Evolutionary conservation across 2,329 filamentous ascomycete species (phyloP), one percentile per base, ranked within the genome.

Genomic region (Chaetomiaceae sp.): DNA sequence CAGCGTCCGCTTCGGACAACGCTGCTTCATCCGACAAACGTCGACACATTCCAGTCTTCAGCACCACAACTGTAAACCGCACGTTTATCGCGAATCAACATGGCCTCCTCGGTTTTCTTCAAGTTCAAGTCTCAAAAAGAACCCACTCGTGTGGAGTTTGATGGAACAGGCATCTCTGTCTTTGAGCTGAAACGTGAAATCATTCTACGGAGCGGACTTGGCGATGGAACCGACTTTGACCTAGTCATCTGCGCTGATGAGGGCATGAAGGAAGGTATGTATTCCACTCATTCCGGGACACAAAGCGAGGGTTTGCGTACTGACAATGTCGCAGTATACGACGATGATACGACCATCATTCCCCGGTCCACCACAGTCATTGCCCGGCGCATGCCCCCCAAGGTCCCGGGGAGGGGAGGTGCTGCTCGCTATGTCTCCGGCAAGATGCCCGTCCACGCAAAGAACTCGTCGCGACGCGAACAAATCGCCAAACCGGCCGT

Each of bases 101-200:
- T 96, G 91, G 84, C 90, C 69, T 96, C 94, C 53, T 97, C 91
- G 62, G 94, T 99, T 68, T 97, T 96, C 75, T 99, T 96, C 88
- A 96, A 96, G 76, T 99, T 99, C 85, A 97, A 96, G 76, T 97
- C 92, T 64, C 90, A 95, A 69, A 96, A 90, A 76, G 94, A 97
- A 69, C 89, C 90, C 56, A 90, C 90, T 53, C 85, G 91, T 67
- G 90, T 99, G 65, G 89, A 91, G 67, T 97, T 99, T 71, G 92
- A 99, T 73, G 94, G 94, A 68, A 96, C 92, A 65, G 90, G 90
- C 72, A 95, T 97, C 68, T 96, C 92, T 57, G 94, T 97, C 59
- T 99, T 97, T 74, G 95, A 99, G 69, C 80, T 99, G 68, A 99
- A 99, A 76, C 88, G 92, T 76, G 94, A 97, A 74, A 99, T 99